Percentiles rank a stretch among this genome's conserved stretches.
Conservation (phyloP, 2,329 filamentous ascomycete genomes). For the Microsporum ferrugineum region DNA sequence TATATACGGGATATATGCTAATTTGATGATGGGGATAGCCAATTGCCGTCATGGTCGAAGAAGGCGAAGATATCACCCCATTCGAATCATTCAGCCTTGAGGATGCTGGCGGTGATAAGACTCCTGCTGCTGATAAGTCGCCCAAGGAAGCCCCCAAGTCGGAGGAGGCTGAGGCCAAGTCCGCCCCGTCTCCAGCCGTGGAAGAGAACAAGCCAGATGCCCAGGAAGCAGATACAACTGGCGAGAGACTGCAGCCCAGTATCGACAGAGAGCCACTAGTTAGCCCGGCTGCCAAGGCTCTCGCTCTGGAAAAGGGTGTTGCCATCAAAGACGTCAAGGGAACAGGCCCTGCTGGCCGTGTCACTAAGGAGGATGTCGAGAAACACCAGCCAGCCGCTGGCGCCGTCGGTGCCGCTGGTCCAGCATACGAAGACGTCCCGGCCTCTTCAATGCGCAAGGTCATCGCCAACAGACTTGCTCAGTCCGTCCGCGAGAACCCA, state of each 20-base stretch:
- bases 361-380: constrained; percentile 88
- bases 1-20: background rate
- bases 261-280: constrained; percentile 72
- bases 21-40: constrained; percentile 47
- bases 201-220: constrained; percentile 38
- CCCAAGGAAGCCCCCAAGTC: constrained; percentile 47
- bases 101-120: constrained; percentile 79
- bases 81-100: constrained; percentile 82
- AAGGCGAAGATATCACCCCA: constrained; percentile 71
- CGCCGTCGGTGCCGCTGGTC: constrained; percentile 42
- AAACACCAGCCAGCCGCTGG: constrained; percentile 55
- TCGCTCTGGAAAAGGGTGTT: constrained; percentile 76
- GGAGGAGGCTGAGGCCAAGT: constrained; percentile 38
- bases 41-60: constrained; percentile 89
- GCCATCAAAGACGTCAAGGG: constrained; percentile 71
- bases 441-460: constrained; percentile 94
- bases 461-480: constrained; percentile 78
- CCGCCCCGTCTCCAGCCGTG: constrained; percentile 52
- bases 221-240: constrained; percentile 52
- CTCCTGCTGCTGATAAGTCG: constrained; percentile 52
- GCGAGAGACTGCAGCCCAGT: constrained; percentile 67
- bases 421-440: constrained; percentile 72
- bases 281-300: constrained; percentile 60
- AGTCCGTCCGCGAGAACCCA: constrained; percentile 87
- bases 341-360: constrained; percentile 69